These are phyloP conservation scores for Alloascoidea africana DNA, from an alignment of 805 yeast species.

Conservation along the genomic window DNA sequence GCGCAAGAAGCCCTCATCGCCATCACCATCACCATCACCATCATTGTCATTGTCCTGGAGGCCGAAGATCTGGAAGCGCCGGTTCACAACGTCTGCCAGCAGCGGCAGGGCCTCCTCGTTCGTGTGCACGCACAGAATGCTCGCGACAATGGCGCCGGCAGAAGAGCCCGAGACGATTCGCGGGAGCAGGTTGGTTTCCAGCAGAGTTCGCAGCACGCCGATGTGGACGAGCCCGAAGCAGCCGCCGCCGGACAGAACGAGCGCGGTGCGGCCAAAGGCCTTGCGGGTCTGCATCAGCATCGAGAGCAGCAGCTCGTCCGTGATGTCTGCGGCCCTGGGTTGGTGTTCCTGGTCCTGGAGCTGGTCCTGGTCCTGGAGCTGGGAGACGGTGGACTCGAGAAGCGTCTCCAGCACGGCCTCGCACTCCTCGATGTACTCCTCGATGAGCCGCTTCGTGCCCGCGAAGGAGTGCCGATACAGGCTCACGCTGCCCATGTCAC, in stretches of 20 bases:
- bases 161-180: constrained; percentile 86
- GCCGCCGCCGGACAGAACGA: constrained; percentile 93
- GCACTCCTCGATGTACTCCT: constrained; percentile 74
- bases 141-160: constrained; percentile 91
- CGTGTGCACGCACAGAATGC: constrained; percentile 69
- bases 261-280: constrained; percentile 87
- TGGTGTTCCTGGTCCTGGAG: neutral
- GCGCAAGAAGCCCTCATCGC: constrained; percentile 28
- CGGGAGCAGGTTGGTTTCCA: constrained; percentile 67
- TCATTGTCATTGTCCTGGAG: constrained; percentile 33
- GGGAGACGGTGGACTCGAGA: constrained; percentile 25
- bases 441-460: constrained; percentile 77
- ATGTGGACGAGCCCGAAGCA: constrained; percentile 87
- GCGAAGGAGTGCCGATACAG: constrained; percentile 65
- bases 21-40: neutral
- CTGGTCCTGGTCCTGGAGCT: constrained; percentile 8
- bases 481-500: constrained; percentile 71
- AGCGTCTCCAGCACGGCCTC: constrained; percentile 26
- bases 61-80: constrained; percentile 11
- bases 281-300: constrained; percentile 79
- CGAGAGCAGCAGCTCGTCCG: constrained; percentile 55
- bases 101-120: constrained; percentile 45
- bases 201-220: constrained; percentile 73
- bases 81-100: constrained; percentile 15
- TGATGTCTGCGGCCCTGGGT: constrained; percentile 21